phyloP scores from a whole-genome alignment of 208 protist species.

The Vickermania ingenoplastis region DNA sequence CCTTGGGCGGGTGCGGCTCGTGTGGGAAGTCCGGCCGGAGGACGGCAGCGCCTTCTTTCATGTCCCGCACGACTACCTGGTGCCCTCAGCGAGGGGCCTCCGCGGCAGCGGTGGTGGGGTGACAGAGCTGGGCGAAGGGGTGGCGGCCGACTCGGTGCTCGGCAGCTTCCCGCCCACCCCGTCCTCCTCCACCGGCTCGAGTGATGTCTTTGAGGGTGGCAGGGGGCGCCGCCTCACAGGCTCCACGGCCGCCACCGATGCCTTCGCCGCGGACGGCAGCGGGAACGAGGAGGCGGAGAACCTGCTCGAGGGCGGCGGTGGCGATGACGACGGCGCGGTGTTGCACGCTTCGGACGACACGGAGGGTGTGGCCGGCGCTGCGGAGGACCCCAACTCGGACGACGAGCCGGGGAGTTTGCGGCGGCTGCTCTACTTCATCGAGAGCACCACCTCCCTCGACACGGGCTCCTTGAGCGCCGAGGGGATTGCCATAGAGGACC shows the following conservation, averaged over 20 bases:
- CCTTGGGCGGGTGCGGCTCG: constrained; percentile 15
- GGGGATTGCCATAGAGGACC: not conserved
- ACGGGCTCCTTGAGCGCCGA: not conserved
- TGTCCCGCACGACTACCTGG: not conserved
- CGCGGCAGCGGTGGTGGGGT: no score
- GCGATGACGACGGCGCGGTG: not conserved
- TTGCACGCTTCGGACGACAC: not conserved
- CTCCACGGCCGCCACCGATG: not conserved
- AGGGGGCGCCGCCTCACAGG: not conserved
- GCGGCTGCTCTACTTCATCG: not conserved
- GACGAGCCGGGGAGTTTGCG: no score
- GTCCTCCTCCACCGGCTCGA: not conserved
- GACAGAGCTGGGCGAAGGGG: no score
- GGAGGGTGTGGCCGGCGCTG: not conserved
- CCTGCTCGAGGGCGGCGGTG: no score
- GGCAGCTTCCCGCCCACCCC: not conserved
- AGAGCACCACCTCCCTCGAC: not conserved
- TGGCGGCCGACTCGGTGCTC: not conserved
- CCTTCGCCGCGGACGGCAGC: not conserved
- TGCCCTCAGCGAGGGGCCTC: no score
- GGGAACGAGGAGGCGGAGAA: not conserved
- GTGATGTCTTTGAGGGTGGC: no score
- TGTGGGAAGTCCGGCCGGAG: constrained; percentile 19
- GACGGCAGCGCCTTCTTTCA: constrained; percentile 1
- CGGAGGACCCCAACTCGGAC: no score